Base-by-base conservation (phyloP, 441 rosid genomes). In the Geranium incanum region DNA sequence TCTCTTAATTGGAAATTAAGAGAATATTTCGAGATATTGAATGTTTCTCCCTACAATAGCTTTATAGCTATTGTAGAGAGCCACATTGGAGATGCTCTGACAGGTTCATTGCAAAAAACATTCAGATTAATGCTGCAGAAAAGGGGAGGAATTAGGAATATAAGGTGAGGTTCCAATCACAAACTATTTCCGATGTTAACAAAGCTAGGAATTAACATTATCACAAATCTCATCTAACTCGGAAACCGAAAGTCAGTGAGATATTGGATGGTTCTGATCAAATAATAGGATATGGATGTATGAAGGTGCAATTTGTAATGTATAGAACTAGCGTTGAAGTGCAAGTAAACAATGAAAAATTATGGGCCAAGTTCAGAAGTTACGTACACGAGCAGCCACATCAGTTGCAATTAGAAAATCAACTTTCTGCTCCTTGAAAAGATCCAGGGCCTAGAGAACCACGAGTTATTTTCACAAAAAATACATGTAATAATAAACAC, bases 341-440 rank as follows among this genome's bases (percentile, higher is more conserved):
- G 21, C 63, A 57, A 57, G 0, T 57, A 3, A 7, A 16, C 66
- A 62, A 45, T n/a, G 59, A 36, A 36, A 43, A 45, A 23, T 13
- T 36, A 37, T 28, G 16, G 33, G 16, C 4, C 45, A 15, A 48
- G 37, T 16, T 52, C 66, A 28, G 4, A 12, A 66, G 21, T 39
- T 70, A 82, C 99, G 88, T 76, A 95, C 97, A 78, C 98, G 90
- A 72, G 97, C 98, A 71, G 97, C 97, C 67, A 93, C 97, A 81
- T 95, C 97, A 3, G 98, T 93, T 37, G 97, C 98, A 82, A 91
- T 87, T 83, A 93, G 80, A 82, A 93, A 93, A 77, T 95, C 98
- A 65, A 85, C 97, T 82, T 88, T 78, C 78, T 87, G 94, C 86
- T 84, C 93, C 84, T 95, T 86, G 87, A 95, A 95, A 74, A 82